Conservation (phyloP, 202 grass and related monocot genomes). For the Schoenoplectus tabernaemontani region DNA sequence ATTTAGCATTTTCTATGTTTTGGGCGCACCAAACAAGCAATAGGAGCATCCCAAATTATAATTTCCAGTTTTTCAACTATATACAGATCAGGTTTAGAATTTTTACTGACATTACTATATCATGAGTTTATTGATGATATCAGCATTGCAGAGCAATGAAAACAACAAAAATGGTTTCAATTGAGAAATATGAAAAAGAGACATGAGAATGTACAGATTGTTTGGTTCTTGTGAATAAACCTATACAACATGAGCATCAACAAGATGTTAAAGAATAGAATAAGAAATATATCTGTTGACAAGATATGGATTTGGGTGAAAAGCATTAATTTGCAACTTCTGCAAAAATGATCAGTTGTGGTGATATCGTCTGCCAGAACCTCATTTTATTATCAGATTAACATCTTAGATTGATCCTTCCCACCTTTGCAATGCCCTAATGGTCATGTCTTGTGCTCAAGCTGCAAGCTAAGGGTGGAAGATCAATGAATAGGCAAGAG, state of each 20-base stretch:
- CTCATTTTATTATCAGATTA: background rate
- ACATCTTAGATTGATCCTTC: background rate
- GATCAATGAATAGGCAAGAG: too few species aligned
- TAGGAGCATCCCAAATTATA: background rate
- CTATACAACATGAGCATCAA: background rate
- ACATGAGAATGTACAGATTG: background rate
- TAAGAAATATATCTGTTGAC: background rate
- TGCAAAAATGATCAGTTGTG: background rate
- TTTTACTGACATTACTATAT: too few species aligned
- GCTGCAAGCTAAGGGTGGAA: constrained; percentile 73
- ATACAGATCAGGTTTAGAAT: background rate
- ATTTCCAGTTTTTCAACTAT: background rate
- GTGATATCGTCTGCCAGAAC: background rate
- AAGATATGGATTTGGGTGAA: background rate
- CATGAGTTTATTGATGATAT: background rate
- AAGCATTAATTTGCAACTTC: background rate
- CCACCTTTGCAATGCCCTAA: constrained; percentile 67
- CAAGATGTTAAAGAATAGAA: background rate
- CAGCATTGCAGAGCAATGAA: background rate
- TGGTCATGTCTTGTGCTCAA: constrained; percentile 87
- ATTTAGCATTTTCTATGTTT: background rate
- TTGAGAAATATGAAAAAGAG: background rate
- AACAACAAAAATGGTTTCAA: background rate
- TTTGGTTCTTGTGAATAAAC: background rate
- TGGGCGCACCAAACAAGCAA: background rate